Percentiles rank a stretch among this genome's conserved stretches.
phyloP scores from a whole-genome alignment of 352 stramenopile genomes.

The Pythium chondricola region DNA sequence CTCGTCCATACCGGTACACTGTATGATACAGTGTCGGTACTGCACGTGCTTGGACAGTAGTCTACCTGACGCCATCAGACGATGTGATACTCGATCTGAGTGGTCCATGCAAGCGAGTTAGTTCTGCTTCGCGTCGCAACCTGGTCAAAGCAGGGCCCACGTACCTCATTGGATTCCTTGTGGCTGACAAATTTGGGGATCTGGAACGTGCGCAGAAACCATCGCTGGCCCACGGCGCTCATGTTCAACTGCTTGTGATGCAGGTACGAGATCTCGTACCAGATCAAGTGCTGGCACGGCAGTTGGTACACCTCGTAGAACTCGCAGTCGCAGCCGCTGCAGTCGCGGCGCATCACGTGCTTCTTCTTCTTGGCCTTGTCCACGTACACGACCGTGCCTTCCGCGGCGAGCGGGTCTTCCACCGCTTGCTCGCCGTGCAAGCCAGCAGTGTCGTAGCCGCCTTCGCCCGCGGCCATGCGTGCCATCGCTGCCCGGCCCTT shows the following conservation, averaged over 20 bases:
- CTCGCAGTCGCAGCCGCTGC: constrained; percentile 54
- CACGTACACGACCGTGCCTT: constrained; percentile 40
- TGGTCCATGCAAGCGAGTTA: neutral
- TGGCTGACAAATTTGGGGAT: constrained; percentile 44
- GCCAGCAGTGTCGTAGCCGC: neutral
- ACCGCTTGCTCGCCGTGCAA: constrained; percentile 4
- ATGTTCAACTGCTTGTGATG: constrained; percentile 62
- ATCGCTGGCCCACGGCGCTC: constrained; percentile 45
- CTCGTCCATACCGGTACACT: no score
- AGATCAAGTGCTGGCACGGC: constrained; percentile 67
- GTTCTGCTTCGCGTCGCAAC: no score
- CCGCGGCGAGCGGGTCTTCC: constrained; percentile 11
- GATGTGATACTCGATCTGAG: constrained; percentile 64
- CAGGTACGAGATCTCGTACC: constrained; percentile 60
- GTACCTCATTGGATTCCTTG: constrained; percentile 65
- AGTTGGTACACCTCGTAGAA: constrained; percentile 63
- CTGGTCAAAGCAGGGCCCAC: no score
- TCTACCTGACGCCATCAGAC: constrained; percentile 19
- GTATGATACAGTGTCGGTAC: no score
- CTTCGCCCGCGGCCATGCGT: constrained; percentile 8
- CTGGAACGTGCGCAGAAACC: constrained; percentile 69
- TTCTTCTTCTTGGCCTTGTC: constrained; percentile 55
- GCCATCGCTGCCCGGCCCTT: constrained; percentile 22
- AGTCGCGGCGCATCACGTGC: constrained; percentile 51
- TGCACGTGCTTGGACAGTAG: no score